phyloP scores from a whole-genome alignment of 176 grass and related monocot species.

The Melocanna baccifera region DNA sequence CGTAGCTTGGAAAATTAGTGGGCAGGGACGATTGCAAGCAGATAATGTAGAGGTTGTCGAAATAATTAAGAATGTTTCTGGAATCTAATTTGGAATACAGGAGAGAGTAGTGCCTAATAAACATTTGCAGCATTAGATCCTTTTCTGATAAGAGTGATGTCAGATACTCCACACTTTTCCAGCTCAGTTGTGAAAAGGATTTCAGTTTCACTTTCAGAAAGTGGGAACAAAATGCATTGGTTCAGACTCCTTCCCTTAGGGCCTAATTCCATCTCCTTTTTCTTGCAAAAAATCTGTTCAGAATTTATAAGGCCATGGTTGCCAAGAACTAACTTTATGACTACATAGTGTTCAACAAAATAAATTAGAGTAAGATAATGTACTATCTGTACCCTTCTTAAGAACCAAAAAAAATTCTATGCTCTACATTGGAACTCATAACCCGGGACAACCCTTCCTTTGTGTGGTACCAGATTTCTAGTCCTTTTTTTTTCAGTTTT shows the following conservation, averaged over 20 bases:
- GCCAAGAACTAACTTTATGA: neutral
- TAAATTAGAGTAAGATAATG: neutral
- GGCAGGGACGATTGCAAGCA: neutral
- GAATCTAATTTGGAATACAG: neutral
- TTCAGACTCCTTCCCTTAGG: neutral
- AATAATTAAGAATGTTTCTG: neutral
- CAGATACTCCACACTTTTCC: neutral
- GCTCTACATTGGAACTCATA: neutral
- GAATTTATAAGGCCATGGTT: neutral
- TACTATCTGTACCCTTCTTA: neutral
- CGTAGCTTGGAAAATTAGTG: neutral
- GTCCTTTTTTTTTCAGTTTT: neutral
- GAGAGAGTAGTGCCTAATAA: neutral
- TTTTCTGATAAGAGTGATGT: neutral
- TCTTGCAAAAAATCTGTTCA: neutral
- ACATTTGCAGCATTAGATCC: neutral
- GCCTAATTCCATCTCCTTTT: neutral
- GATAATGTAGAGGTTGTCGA: neutral
- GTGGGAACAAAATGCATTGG: neutral
- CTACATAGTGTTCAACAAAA: neutral
- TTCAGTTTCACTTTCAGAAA: neutral
- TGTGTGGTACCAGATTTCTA: neutral
- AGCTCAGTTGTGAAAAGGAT: neutral
- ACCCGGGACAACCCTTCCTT: neutral
- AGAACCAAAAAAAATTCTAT: neutral